Percentiles rank a stretch among this genome's conserved stretches.
These are phyloP conservation scores for Anthracocystis panici-leucophaei DNA, from an alignment of 1,284 basidiomycete species.

Conservation along the genomic window DNA sequence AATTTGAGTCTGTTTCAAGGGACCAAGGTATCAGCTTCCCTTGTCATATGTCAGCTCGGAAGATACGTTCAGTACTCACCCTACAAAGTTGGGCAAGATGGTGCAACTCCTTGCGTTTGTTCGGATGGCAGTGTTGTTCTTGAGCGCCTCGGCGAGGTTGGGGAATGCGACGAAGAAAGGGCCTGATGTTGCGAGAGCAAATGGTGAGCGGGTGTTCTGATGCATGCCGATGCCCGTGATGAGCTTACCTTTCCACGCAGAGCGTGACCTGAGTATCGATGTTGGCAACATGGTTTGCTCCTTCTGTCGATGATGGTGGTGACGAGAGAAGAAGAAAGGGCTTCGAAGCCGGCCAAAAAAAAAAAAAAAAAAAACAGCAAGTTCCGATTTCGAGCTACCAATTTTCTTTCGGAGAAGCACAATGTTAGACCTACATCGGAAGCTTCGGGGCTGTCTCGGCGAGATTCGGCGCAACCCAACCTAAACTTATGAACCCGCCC, in stretches of 20 bases:
- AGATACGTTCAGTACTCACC: constrained; percentile 42
- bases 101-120: constrained; percentile 92
- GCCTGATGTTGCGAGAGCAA: constrained; percentile 71
- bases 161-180: constrained; percentile 96
- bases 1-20: constrained; percentile 75
- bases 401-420: not conserved
- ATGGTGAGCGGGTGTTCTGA: not conserved
- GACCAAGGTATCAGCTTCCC: not conserved
- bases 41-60: too few species aligned
- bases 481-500: too few species aligned
- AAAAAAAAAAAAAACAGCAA: not conserved
- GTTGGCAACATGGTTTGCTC: constrained; percentile 47
- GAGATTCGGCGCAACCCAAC: too few species aligned
- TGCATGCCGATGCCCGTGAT: not conserved
- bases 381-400: constrained; percentile 18
- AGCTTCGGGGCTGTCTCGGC: constrained; percentile 2
- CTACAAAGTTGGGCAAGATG: constrained; percentile 78
- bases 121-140: constrained; percentile 85
- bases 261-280: constrained; percentile 48
- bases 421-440: constrained; percentile 4
- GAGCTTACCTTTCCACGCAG: constrained; percentile 64
- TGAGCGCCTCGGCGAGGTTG: constrained; percentile 84
- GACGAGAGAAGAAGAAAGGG: not conserved
- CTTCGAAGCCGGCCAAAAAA: not conserved
- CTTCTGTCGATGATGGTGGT: constrained; percentile 6